Evolutionary conservation across 164 flowering plant genomes (phyloP).

Genomic region (Vitis amurensis): DNA sequence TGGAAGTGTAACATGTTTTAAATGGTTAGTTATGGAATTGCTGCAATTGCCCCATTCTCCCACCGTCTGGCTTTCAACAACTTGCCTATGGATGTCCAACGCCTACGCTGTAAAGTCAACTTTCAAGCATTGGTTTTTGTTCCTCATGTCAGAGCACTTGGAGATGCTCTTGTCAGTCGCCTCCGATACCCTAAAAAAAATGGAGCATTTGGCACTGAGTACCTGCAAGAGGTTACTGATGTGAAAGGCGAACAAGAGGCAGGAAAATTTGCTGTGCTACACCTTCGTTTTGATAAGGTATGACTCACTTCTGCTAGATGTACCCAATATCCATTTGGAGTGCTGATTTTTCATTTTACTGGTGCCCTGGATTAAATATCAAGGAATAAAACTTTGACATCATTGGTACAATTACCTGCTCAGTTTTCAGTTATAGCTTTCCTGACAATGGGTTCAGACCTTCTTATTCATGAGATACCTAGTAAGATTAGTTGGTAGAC

Average conservation of each 20-base stretch:
- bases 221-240: conserved; percentile 42
- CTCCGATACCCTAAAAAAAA: conserved; percentile 47
- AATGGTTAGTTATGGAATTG: conserved; percentile 75
- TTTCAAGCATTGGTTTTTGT: conserved; percentile 85
- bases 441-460: neutral
- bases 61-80: conserved; percentile 93
- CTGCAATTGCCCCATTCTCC: conserved; percentile 97
- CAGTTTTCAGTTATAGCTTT: neutral
- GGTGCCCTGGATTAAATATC: neutral
- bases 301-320: neutral
- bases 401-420: conserved; percentile 3
- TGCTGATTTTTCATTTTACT: neutral
- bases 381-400: neutral
- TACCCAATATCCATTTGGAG: neutral
- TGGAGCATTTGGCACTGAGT: conserved; percentile 20
- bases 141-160: conserved; percentile 78
- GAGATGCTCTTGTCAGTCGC: conserved; percentile 80
- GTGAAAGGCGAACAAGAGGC: conserved; percentile 22
- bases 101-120: conserved; percentile 91
- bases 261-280: conserved; percentile 83
- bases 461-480: neutral
- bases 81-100: conserved; percentile 81
- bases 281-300: conserved; percentile 99
- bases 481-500: neutral
- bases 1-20: neutral